phyloP scores from a whole-genome alignment of 345 rosid species.

The Salix suchowensis region DNA sequence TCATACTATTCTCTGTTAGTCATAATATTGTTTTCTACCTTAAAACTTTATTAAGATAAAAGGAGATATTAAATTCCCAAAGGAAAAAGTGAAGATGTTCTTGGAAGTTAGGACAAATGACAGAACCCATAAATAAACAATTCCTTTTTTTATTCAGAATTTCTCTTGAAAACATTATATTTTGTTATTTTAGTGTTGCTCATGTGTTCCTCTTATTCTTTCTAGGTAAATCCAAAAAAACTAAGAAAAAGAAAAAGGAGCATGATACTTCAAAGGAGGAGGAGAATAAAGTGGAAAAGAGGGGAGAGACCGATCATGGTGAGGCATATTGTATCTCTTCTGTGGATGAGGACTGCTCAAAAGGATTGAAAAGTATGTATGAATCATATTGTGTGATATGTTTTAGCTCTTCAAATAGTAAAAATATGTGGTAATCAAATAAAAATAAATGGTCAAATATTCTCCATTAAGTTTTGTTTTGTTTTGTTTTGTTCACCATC shows the following conservation, averaged over 20 bases:
- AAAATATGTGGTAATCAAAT: not conserved
- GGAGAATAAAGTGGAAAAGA: slow-evolving; percentile 1
- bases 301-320: slow-evolving; percentile 4
- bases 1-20: not conserved
- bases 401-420: not conserved
- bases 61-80: not conserved
- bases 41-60: not conserved
- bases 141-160: not conserved
- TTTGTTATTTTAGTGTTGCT: not conserved
- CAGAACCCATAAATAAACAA: slow-evolving; percentile 3
- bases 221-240: slow-evolving; percentile 36
- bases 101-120: not conserved
- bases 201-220: slow-evolving; percentile 2
- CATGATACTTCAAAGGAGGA: slow-evolving; percentile 3
- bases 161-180: not conserved
- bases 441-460: not conserved
- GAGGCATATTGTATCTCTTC: slow-evolving; percentile 60
- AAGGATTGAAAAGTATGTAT: slow-evolving; percentile 73
- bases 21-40: not conserved
- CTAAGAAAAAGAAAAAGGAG: slow-evolving; percentile 28
- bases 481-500: not conserved
- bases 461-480: not conserved
- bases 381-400: not conserved
- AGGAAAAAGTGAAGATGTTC: not conserved
- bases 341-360: slow-evolving; percentile 61